Percentiles rank a stretch among this genome's conserved stretches.
Conservation (phyloP, 1,284 basidiomycete species). For the Ganoderma leucocontextum region DNA sequence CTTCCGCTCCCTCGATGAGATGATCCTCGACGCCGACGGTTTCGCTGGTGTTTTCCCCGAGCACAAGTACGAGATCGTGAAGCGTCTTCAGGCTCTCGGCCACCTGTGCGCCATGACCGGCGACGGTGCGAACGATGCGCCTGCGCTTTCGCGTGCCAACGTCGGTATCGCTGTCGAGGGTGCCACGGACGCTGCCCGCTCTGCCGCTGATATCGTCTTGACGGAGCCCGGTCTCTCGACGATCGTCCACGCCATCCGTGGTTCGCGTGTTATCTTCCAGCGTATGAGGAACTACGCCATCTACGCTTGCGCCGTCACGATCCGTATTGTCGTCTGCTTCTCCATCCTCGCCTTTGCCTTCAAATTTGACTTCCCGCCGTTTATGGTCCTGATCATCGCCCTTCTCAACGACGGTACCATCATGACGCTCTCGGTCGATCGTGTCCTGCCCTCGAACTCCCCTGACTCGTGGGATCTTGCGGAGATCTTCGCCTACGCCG, state of each 20-base stretch:
- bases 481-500: slow-evolving; percentile 95
- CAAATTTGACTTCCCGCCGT: slow-evolving; percentile 98
- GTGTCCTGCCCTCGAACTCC: slow-evolving; percentile 91
- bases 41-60: slow-evolving; percentile 98
- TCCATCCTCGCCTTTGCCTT: slow-evolving; percentile 95
- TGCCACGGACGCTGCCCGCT: slow-evolving; percentile 95
- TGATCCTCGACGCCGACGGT: slow-evolving; percentile 92
- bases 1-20: slow-evolving; percentile 87
- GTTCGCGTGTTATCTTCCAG: slow-evolving; percentile 96
- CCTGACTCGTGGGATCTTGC: slow-evolving; percentile 96
- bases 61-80: slow-evolving; percentile 94
- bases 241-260: slow-evolving; percentile 96
- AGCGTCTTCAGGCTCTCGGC: slow-evolving; percentile 91
- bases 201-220: slow-evolving; percentile 95
- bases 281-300: slow-evolving; percentile 98
- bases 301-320: slow-evolving; percentile 92
- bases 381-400: slow-evolving; percentile 99
- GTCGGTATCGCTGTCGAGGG: slow-evolving; percentile 98
- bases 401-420: slow-evolving; percentile 98
- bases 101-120: slow-evolving; percentile 94
- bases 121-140: slow-evolving; percentile 97
- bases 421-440: slow-evolving; percentile 98
- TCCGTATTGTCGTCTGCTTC: slow-evolving; percentile 99
- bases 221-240: slow-evolving; percentile 96
- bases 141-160: slow-evolving; percentile 92